These are phyloP conservation scores for Pseudodiploospora longispora DNA, from an alignment of 2,329 filamentous ascomycete species.

Conservation along the genomic window DNA sequence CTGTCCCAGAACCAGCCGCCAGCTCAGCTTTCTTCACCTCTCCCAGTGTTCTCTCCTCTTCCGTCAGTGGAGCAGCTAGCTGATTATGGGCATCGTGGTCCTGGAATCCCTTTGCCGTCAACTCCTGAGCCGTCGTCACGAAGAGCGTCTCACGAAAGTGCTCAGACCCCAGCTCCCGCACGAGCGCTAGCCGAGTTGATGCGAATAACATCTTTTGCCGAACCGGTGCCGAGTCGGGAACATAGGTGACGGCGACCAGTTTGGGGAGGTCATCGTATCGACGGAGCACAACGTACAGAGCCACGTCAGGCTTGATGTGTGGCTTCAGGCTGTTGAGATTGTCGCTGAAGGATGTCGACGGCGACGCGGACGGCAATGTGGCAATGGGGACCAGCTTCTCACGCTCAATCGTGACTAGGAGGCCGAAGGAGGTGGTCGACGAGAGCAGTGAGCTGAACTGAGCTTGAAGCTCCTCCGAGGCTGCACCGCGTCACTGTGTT, in stretches of 20 bases:
- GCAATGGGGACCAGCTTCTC: conserved; percentile 59
- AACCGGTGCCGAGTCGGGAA: conserved; percentile 70
- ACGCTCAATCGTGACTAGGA: conserved; percentile 61
- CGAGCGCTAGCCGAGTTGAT: conserved; percentile 64
- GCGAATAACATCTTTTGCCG: conserved; percentile 85
- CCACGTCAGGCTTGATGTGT: conserved; percentile 56
- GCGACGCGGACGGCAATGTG: conserved; percentile 43
- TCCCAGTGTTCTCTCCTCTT: conserved; percentile 64
- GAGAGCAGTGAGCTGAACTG: conserved; percentile 64
- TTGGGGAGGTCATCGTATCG: conserved; percentile 49
- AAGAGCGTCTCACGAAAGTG: conserved; percentile 72
- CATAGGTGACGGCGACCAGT: conserved; percentile 67
- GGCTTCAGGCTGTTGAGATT: conserved; percentile 57
- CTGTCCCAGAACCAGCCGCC: conserved; percentile 62
- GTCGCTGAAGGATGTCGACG: conserved; percentile 49
- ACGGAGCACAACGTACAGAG: conserved; percentile 69
- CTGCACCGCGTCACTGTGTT: conserved; percentile 30
- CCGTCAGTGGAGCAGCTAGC: conserved; percentile 63
- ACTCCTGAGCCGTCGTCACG: conserved; percentile 59
- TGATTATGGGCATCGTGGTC: conserved; percentile 62
- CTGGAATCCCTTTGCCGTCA: conserved; percentile 61
- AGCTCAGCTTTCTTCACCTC: conserved; percentile 70
- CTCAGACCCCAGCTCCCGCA: conserved; percentile 69
- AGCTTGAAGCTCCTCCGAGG: conserved; percentile 67
- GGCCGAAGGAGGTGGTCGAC: conserved; percentile 54